Conservation (phyloP, 2,329 filamentous ascomycete genomes). For the Ramularia collo-cygni region DNA sequence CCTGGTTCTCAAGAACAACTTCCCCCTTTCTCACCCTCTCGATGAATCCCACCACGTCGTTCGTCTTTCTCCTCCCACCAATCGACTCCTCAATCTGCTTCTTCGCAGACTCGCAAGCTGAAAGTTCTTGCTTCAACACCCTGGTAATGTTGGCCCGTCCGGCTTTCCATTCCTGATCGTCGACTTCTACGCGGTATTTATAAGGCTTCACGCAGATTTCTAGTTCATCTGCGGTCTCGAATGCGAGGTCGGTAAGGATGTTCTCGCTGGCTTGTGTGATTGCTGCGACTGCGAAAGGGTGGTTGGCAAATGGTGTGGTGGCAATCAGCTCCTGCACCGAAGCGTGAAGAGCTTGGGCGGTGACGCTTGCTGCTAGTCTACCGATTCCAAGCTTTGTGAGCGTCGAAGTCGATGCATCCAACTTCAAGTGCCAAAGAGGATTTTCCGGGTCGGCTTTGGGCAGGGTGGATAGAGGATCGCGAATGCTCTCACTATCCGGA, state of each 20-base stretch:
- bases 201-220: slow-evolving; percentile 99
- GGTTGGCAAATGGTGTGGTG: slow-evolving; percentile 76
- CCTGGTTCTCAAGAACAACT: slow-evolving; percentile 75
- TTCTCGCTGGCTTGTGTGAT: slow-evolving; percentile 84
- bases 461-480: slow-evolving; percentile 52
- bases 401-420: slow-evolving; percentile 83
- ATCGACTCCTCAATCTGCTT: slow-evolving; percentile 69
- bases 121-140: slow-evolving; percentile 80
- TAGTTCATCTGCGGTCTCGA: slow-evolving; percentile 94
- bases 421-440: slow-evolving; percentile 85
- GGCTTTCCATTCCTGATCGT: slow-evolving; percentile 79
- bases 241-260: slow-evolving; percentile 89
- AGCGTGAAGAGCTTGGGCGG: slow-evolving; percentile 77
- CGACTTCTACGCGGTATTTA: slow-evolving; percentile 95
- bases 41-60: slow-evolving; percentile 83
- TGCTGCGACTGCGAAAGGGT: slow-evolving; percentile 88
- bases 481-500: slow-evolving; percentile 18
- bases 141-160: slow-evolving; percentile 75
- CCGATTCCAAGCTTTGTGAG: slow-evolving; percentile 93
- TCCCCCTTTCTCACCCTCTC: slow-evolving; percentile 86
- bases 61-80: slow-evolving; percentile 76
- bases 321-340: slow-evolving; percentile 73
- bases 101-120: slow-evolving; percentile 72
- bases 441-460: slow-evolving; percentile 80
- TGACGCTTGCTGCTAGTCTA: slow-evolving; percentile 82